Percentiles rank a stretch among this genome's conserved stretches.
phyloP scores from a whole-genome alignment of 108 stramenopile species.

The Epipyxis sp. region DNA sequence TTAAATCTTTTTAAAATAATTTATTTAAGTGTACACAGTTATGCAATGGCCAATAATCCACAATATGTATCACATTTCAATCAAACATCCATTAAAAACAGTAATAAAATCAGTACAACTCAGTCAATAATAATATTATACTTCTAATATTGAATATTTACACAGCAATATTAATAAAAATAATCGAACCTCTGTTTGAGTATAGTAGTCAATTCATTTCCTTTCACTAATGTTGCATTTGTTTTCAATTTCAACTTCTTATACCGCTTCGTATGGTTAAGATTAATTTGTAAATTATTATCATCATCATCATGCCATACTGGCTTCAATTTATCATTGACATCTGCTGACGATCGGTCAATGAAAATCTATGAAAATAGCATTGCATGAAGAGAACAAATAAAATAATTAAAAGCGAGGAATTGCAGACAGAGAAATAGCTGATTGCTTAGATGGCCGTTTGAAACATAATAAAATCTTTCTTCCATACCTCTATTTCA shows the following conservation, averaged over 20 bases:
- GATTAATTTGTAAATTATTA: background rate
- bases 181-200: conserved; percentile 4
- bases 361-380: background rate
- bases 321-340: background rate
- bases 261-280: background rate
- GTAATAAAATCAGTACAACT: no score
- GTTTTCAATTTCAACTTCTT: background rate
- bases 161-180: no score
- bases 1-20: no score
- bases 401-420: background rate
- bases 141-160: no score
- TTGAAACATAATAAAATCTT: background rate
- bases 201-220: background rate
- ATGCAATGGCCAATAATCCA: no score
- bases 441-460: background rate
- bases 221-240: background rate
- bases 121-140: no score
- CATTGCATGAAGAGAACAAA: no score
- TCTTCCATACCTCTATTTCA: background rate
- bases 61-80: no score
- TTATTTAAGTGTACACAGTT: no score
- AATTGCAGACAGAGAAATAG: background rate
- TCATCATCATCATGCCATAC: conserved; percentile 30
- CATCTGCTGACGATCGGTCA: background rate
- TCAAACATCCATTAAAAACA: no score